A percentile compares a stretch with the other conserved stretches of the same genome.
Conservation (phyloP, 129 eudicot genomes). For the Gnaphalium uliginosum region DNA sequence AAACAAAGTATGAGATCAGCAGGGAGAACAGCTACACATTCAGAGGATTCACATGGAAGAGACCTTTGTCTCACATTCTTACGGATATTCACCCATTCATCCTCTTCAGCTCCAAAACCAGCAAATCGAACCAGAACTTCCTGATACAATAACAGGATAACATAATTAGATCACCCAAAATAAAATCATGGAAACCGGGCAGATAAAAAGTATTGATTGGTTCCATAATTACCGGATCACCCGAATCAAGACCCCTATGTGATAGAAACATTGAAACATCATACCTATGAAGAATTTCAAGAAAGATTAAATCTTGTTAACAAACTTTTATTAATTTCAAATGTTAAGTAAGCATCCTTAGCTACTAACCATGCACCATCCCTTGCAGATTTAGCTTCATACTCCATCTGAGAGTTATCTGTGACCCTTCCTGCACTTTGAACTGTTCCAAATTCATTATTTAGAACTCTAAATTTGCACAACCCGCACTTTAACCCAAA, state of each 20-base stretch:
- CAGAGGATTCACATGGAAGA: slow-evolving; percentile 95
- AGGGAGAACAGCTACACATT: slow-evolving; percentile 89
- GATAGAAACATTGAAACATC: slow-evolving; percentile 82
- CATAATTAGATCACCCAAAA: background rate
- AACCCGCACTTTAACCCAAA: background rate
- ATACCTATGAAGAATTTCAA: slow-evolving; percentile 55
- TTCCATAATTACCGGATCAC: slow-evolving; percentile 70
- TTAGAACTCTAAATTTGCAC: background rate
- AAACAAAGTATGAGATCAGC: slow-evolving; percentile 93
- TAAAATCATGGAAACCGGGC: background rate
- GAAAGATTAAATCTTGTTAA: slow-evolving; percentile 5
- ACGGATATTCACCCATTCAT: slow-evolving; percentile 86
- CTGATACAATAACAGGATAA: slow-evolving; percentile 40
- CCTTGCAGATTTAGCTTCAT: slow-evolving; percentile 97
- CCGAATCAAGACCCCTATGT: slow-evolving; percentile 68
- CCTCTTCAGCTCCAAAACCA: slow-evolving; percentile 96
- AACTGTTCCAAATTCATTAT: slow-evolving; percentile 29
- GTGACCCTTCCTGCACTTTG: slow-evolving; percentile 50
- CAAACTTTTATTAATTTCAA: background rate
- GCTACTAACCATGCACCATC: slow-evolving; percentile 95
- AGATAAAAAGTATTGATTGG: slow-evolving; percentile 5
- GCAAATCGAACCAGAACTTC: slow-evolving; percentile 94
- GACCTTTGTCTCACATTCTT: slow-evolving; percentile 92
- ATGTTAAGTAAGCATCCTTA: slow-evolving; percentile 2
- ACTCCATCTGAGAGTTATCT: slow-evolving; percentile 81